Evolutionary conservation across 441 rosid species (phyloP).

Genomic region (Francoa sonchifolia): DNA sequence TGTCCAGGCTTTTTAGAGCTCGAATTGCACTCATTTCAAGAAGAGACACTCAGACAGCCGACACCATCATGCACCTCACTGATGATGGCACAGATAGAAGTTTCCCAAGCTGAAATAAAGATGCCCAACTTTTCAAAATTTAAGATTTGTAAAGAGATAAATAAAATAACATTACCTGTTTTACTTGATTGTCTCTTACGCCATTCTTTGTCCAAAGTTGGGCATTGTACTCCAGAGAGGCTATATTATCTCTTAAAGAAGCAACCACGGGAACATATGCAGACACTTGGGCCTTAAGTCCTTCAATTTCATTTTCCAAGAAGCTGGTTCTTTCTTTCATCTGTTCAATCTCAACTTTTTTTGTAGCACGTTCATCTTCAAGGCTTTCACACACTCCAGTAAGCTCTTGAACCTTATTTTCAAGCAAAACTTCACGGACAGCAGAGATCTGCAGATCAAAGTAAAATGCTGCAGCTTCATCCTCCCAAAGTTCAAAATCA

Average conservation of each 20-base stretch:
- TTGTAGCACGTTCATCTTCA: conserved; percentile 26
- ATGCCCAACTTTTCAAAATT: neutral
- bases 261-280: conserved; percentile 41
- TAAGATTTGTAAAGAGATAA: neutral
- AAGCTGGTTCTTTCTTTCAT: conserved; percentile 36
- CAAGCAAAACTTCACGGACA: conserved; percentile 45
- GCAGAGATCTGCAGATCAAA: conserved; percentile 53
- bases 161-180: conserved; percentile 23
- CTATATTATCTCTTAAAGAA: conserved; percentile 30
- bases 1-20: too few species aligned
- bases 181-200: conserved; percentile 12
- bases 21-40: too few species aligned
- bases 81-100: too few species aligned
- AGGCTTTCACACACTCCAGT: conserved; percentile 35
- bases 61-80: too few species aligned
- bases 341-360: conserved; percentile 25
- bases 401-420: conserved; percentile 51
- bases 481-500: conserved; percentile 56
- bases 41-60: too few species aligned
- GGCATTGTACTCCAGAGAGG: conserved; percentile 32
- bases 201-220: conserved; percentile 24
- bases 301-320: conserved; percentile 44
- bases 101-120: neutral
- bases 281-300: conserved; percentile 35
- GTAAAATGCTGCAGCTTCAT: conserved; percentile 58